A percentile compares a stretch with the other conserved stretches of the same genome.
Conservation (phyloP, 2,329 filamentous ascomycete genomes). For the Raffaelea deltoideospora region DNA sequence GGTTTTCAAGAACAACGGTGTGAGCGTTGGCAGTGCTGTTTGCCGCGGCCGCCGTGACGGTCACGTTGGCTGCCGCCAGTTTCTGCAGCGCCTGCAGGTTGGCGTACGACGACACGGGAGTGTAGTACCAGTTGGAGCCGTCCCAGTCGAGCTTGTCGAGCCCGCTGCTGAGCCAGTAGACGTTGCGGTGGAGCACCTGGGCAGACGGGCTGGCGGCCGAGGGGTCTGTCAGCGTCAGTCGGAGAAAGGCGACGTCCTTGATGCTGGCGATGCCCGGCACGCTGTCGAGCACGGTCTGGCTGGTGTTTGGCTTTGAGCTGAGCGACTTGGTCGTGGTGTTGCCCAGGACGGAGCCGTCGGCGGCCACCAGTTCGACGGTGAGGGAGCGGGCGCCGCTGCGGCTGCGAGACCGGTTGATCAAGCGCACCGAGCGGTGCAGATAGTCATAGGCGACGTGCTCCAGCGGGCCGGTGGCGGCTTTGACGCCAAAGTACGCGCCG, state of each 20-base stretch:
- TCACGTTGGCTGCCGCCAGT: slow-evolving; percentile 22
- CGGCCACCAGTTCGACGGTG: slow-evolving; percentile 31
- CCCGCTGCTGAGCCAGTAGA: slow-evolving; percentile 39
- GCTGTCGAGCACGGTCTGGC: slow-evolving; percentile 20
- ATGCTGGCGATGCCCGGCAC: slow-evolving; percentile 14
- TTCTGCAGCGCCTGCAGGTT: slow-evolving; percentile 29
- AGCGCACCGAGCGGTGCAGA: slow-evolving; percentile 24
- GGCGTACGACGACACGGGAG: slow-evolving; percentile 35
- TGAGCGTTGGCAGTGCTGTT: too few relatives aligned
- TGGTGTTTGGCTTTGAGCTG: slow-evolving; percentile 24
- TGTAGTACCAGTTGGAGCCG: slow-evolving; percentile 42
- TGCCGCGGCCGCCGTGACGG: slow-evolving; percentile 3
- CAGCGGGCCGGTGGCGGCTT: slow-evolving; percentile 20
- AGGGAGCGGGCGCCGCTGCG: slow-evolving; percentile 24
- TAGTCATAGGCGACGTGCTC: slow-evolving; percentile 45
- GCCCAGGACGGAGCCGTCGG: slow-evolving; percentile 26
- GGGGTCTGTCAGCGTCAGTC: slow-evolving; percentile 24
- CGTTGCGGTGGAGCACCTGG: slow-evolving; percentile 38
- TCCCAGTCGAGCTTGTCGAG: slow-evolving; percentile 39
- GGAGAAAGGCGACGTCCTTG: slow-evolving; percentile 31
- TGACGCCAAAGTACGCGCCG: slow-evolving; percentile 44
- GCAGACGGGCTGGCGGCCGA: slow-evolving; percentile 7
- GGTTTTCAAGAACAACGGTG: slow-evolving; percentile 37
- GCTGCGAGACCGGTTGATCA: slow-evolving; percentile 38
- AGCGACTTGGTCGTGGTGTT: slow-evolving; percentile 12